Conservation (phyloP, 306 rosid species). For the Quercus berberidifolia region DNA sequence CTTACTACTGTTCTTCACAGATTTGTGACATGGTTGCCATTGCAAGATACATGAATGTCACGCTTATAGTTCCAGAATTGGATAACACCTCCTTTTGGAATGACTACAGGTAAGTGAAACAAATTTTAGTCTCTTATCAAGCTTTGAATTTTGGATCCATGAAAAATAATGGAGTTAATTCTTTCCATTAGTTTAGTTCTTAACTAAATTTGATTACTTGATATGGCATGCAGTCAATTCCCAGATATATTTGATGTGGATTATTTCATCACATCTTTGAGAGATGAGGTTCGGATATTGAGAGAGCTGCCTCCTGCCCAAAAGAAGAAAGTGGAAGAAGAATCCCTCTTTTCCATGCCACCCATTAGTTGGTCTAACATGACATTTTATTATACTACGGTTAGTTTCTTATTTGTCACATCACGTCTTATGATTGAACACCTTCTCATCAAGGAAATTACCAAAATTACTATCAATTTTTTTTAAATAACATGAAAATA, state of each 20-base stretch:
- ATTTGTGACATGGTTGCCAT: slow-evolving; percentile 99
- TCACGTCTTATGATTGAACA: too few relatives aligned
- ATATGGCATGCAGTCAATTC: slow-evolving; percentile 58
- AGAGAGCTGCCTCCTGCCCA: slow-evolving; percentile 91
- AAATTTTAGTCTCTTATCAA: background rate
- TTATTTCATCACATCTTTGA: slow-evolving; percentile 85
- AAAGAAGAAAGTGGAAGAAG: slow-evolving; percentile 66
- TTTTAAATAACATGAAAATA: too few relatives aligned
- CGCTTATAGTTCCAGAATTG: slow-evolving; percentile 86
- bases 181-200: too few relatives aligned
- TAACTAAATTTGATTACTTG: background rate
- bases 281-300: slow-evolving; percentile 94
- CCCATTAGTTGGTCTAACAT: slow-evolving; percentile 97
- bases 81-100: slow-evolving; percentile 97
- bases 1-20: slow-evolving; percentile 32
- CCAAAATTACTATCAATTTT: too few relatives aligned
- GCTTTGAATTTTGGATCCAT: background rate
- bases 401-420: slow-evolving; percentile 14
- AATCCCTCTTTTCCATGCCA: slow-evolving; percentile 73
- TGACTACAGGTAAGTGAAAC: slow-evolving; percentile 70
- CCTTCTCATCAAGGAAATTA: too few relatives aligned
- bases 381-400: slow-evolving; percentile 81
- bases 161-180: background rate
- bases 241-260: slow-evolving; percentile 88
- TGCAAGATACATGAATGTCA: slow-evolving; percentile 86